Evolutionary conservation across 75 land plant species (phyloP).

Genomic region (Pinus tabuliformis): DNA sequence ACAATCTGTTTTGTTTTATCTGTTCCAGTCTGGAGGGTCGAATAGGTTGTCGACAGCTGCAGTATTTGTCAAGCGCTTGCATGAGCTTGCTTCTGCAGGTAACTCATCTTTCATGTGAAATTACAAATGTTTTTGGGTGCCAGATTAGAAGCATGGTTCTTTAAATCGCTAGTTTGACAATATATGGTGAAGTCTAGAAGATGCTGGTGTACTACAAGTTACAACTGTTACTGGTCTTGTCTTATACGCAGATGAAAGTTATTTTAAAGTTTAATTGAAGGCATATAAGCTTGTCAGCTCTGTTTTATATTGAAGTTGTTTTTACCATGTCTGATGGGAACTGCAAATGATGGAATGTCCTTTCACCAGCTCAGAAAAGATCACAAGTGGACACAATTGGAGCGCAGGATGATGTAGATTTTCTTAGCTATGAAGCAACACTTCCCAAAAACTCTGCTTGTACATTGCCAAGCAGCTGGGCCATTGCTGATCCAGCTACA

Average conservation of each 20-base stretch:
- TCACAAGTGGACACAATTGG: slow-evolving; percentile 35
- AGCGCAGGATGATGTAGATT: slow-evolving; percentile 29
- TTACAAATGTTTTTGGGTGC: neutral
- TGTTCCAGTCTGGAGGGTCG: slow-evolving; percentile 23
- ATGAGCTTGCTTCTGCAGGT: slow-evolving; percentile 64
- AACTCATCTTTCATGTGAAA: neutral
- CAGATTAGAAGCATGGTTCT: neutral
- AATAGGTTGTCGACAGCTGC: slow-evolving; percentile 62
- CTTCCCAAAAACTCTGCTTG: slow-evolving; percentile 57
- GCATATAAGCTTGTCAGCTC: neutral
- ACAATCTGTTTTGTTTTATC: neutral
- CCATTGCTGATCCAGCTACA: slow-evolving; percentile 65
- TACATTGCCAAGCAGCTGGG: slow-evolving; percentile 49
- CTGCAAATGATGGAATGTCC: slow-evolving; percentile 6
- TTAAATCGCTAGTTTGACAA: neutral
- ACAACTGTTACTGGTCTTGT: too few relatives aligned
- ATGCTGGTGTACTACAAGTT: too few relatives aligned
- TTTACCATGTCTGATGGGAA: neutral
- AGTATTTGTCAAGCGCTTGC: slow-evolving; percentile 67
- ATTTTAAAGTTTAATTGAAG: too few relatives aligned
- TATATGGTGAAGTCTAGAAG: too few relatives aligned
- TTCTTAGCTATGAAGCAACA: slow-evolving; percentile 52
- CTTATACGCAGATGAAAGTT: too few relatives aligned
- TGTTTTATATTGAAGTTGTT: neutral
- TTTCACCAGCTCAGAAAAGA: slow-evolving; percentile 55